These are phyloP conservation scores for Metschnikowia lunata DNA, from an alignment of 805 yeast species.

Conservation along the genomic window DNA sequence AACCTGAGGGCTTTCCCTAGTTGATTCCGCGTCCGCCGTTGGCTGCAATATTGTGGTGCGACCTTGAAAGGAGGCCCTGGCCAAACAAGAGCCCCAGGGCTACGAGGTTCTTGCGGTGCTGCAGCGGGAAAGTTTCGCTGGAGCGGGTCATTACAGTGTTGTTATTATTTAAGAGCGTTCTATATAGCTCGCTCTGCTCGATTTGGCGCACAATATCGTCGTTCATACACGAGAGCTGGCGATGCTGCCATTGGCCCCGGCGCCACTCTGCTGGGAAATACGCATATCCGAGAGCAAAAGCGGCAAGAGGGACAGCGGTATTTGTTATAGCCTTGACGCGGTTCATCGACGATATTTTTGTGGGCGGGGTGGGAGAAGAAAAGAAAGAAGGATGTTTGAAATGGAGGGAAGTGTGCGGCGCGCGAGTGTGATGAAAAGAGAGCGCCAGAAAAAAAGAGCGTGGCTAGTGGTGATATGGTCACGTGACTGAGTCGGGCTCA, in stretches of 20 bases:
- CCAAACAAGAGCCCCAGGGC: conserved; percentile 72
- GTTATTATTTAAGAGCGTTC: conserved; percentile 6
- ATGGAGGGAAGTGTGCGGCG: too few species aligned
- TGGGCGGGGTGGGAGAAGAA: neutral
- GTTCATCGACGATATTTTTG: conserved; percentile 2
- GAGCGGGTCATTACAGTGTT: conserved; percentile 6
- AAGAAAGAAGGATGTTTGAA: too few species aligned
- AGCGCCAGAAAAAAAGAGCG: too few species aligned
- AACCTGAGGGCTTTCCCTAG: too few species aligned
- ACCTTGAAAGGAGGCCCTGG: conserved; percentile 39
- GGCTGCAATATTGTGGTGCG: too few species aligned
- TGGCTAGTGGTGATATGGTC: too few species aligned
- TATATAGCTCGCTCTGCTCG: conserved; percentile 32
- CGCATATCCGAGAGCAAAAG: conserved; percentile 17
- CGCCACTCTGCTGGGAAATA: conserved; percentile 19
- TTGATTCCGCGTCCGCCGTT: too few species aligned
- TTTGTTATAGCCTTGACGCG: conserved; percentile 11
- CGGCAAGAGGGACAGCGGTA: conserved; percentile 13
- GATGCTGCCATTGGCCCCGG: conserved; percentile 11
- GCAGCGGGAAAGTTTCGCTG: conserved; percentile 42
- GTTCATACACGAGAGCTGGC: conserved; percentile 14
- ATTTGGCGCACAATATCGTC: conserved; percentile 25
- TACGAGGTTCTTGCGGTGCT: conserved; percentile 60
- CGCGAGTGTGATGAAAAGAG: too few species aligned
- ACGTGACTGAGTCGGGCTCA: too few species aligned